phyloP scores from a whole-genome alignment of 2,329 filamentous ascomycete species.

The Mollisia scopiformis region DNA sequence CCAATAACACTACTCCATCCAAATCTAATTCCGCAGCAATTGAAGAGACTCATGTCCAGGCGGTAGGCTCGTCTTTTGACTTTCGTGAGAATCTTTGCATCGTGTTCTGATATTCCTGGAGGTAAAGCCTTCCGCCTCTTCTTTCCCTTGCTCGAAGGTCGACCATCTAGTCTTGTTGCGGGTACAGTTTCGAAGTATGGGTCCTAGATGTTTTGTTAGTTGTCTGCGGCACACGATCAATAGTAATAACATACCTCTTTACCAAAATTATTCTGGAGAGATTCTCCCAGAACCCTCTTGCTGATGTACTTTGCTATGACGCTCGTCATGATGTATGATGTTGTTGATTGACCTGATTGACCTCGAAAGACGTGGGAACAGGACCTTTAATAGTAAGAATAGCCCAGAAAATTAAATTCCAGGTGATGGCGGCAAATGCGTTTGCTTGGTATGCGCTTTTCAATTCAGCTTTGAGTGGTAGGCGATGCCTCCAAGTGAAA shows the following conservation, averaged over 20 bases:
- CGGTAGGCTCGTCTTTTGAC: conserved; percentile 85
- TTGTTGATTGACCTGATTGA: conserved; percentile 1
- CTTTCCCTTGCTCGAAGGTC: conserved; percentile 71
- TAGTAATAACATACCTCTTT: conserved; percentile 47
- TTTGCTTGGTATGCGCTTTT: conserved; percentile 19
- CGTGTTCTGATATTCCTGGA: conserved; percentile 79
- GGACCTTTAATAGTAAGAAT: conserved; percentile 23
- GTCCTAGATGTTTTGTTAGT: conserved; percentile 58
- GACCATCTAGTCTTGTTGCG: conserved; percentile 69
- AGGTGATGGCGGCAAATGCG: conserved; percentile 12
- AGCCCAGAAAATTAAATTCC: conserved; percentile 10
- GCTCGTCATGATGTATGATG: conserved; percentile 54
- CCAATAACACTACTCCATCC: conserved; percentile 90
- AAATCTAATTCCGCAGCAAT: conserved; percentile 78
- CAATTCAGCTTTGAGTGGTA: conserved; percentile 24
- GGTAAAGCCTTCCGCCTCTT: conserved; percentile 86
- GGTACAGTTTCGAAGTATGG: conserved; percentile 86
- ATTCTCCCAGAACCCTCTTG: conserved; percentile 61
- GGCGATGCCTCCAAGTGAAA: conserved; percentile 23
- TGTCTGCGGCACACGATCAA: neutral
- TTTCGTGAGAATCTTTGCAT: conserved; percentile 79
- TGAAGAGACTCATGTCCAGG: conserved; percentile 84
- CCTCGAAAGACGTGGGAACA: neutral
- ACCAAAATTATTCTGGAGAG: conserved; percentile 59
- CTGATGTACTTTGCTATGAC: conserved; percentile 56